Conservation (phyloP, 192 early-diverging fungal species). For the Backusella luteola region DNA sequence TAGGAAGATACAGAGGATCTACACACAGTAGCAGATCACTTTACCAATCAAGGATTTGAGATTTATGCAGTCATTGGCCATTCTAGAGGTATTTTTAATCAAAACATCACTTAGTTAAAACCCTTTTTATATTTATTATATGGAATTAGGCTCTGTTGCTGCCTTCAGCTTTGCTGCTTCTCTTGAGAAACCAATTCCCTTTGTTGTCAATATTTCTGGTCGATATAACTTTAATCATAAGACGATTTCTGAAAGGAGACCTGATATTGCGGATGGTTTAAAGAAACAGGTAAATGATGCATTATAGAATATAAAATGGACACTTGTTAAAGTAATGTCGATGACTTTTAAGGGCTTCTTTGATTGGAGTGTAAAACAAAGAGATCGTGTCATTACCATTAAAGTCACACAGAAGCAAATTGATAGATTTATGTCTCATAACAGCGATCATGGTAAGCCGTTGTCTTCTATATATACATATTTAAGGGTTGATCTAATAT, state of each 20-base stretch:
- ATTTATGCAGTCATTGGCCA: neutral
- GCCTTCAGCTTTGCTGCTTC: neutral
- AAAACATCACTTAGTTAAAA: neutral
- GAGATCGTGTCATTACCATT: conserved; percentile 14
- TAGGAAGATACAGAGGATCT: conserved; percentile 12
- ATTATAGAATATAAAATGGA: neutral
- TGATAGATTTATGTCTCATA: conserved; percentile 18
- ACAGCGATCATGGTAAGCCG: conserved; percentile 22
- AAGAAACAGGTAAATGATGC: neutral
- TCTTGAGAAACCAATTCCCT: neutral
- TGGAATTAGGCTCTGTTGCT: neutral
- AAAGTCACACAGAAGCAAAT: conserved; percentile 27
- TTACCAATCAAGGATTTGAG: neutral
- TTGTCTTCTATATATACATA: neutral
- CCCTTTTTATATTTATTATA: neutral
- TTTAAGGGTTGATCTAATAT: neutral
- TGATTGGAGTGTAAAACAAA: conserved; percentile 22
- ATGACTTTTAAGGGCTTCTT: conserved; percentile 26
- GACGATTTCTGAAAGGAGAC: neutral
- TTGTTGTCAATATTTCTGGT: conserved; percentile 7
- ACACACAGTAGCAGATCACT: neutral
- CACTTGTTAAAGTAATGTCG: neutral
- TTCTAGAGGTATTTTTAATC: neutral
- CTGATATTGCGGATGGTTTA: neutral
- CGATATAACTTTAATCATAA: conserved; percentile 6